Conservation (phyloP, 2,329 filamentous ascomycete species). For the Sclerotinia sclerotiorum region DNA sequence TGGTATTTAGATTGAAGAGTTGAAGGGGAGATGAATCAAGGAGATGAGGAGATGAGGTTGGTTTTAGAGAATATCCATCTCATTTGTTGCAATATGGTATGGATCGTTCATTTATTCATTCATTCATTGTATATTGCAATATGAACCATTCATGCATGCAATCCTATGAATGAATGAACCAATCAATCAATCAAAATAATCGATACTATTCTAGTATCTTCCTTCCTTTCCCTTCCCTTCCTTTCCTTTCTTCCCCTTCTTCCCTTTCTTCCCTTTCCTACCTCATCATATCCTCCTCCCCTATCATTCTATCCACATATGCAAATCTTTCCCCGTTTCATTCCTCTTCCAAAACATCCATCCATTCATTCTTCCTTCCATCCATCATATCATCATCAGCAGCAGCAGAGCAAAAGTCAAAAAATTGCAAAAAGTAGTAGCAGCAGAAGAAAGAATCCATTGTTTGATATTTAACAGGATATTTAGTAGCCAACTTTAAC, state of each 20-base stretch:
- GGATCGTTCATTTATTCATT: no score
- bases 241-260: background rate
- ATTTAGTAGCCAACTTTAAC: conserved; percentile 66
- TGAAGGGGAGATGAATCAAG: no score
- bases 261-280: background rate
- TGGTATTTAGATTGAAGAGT: no score
- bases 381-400: conserved; percentile 2
- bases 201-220: conserved; percentile 19
- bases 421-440: background rate
- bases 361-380: background rate
- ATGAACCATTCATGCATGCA: background rate
- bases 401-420: background rate
- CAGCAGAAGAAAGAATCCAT: conserved; percentile 7
- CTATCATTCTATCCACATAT: background rate
- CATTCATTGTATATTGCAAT: background rate
- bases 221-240: background rate
- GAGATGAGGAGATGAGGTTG: no score
- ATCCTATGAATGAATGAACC: no score
- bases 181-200: conserved; percentile 1
- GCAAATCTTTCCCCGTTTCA: background rate
- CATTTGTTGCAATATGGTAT: no score
- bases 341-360: background rate
- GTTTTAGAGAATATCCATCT: no score
- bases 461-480: conserved; percentile 30
- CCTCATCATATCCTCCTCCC: background rate